A percentile compares a stretch with the other conserved stretches of the same genome.
Conservation (phyloP, 2,329 filamentous ascomycete genomes). For the Neonectria punicea region DNA sequence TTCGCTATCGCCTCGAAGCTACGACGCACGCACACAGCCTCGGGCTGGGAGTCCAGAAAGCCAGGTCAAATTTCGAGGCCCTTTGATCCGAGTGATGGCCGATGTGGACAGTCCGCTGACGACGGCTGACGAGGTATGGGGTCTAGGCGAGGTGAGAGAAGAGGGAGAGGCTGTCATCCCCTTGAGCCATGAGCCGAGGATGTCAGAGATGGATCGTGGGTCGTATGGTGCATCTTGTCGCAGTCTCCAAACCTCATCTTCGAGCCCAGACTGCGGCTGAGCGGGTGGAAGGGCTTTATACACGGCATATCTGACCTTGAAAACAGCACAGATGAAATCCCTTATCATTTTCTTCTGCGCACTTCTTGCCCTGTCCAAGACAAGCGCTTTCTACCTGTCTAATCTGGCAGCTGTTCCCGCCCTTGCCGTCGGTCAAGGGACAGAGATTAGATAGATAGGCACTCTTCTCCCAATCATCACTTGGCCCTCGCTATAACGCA, state of each 20-base stretch:
- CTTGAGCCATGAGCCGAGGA: not conserved
- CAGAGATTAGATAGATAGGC: slow-evolving; percentile 40
- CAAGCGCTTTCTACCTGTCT: slow-evolving; percentile 29
- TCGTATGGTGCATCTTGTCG: not conserved
- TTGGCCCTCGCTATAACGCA: slow-evolving; percentile 28
- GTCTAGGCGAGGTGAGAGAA: not conserved
- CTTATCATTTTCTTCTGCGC: slow-evolving; percentile 19
- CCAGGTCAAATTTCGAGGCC: slow-evolving; percentile 1
- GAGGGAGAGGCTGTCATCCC: not conserved
- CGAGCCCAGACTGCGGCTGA: not conserved
- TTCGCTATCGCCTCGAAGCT: slow-evolving; percentile 1
- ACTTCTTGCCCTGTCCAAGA: slow-evolving; percentile 13
- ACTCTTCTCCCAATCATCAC: slow-evolving; percentile 39
- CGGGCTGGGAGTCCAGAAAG: not conserved
- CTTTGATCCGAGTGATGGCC: not conserved
- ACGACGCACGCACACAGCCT: slow-evolving; percentile 5
- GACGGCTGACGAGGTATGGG: not conserved
- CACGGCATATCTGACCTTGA: not conserved
- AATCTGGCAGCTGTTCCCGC: slow-evolving; percentile 32
- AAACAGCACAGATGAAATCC: not conserved
- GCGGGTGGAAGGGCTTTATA: slow-evolving; percentile 10
- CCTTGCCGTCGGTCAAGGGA: slow-evolving; percentile 32
- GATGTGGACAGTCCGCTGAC: not conserved
- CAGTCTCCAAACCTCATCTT: not conserved
- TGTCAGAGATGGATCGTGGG: not conserved